phyloP scores from a whole-genome alignment of 352 stramenopile species.

The Globisporangium megalacanthum region DNA sequence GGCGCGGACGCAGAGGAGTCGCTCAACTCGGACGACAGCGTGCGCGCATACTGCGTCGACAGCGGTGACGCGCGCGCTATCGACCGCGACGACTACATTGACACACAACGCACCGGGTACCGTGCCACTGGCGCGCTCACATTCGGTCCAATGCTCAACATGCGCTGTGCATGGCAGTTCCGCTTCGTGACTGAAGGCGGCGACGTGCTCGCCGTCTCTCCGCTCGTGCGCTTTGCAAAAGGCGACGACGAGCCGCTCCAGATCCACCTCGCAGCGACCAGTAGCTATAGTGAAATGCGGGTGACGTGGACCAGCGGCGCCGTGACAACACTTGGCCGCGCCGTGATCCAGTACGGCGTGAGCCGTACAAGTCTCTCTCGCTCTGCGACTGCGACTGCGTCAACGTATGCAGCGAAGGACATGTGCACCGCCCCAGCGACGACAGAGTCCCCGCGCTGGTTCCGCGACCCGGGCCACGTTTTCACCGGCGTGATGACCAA shows the following conservation, averaged over 20 bases:
- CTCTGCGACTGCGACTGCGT: conserved; percentile 1
- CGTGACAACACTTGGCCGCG: conserved; percentile 10
- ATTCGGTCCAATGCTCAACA: conserved; percentile 24
- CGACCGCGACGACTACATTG: conserved; percentile 11
- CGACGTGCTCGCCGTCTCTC: conserved; percentile 26
- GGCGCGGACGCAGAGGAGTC: conserved; percentile 5
- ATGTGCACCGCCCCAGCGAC: conserved; percentile 12
- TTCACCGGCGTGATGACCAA: conserved; percentile 14
- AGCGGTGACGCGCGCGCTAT: neutral
- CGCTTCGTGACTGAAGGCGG: conserved; percentile 21
- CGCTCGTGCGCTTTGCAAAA: conserved; percentile 28
- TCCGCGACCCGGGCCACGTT: conserved; percentile 11
- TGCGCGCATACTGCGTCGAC: conserved; percentile 16
- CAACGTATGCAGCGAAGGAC: conserved; percentile 15
- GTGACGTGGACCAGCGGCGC: conserved; percentile 50
- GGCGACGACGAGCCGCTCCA: conserved; percentile 33
- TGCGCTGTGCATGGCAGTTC: conserved; percentile 26
- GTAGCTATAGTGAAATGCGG: conserved; percentile 28
- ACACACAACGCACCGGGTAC: conserved; percentile 4
- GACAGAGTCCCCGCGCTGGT: conserved; percentile 6
- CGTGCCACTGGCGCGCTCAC: neutral
- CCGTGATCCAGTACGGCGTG: conserved; percentile 33
- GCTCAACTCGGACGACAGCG: conserved; percentile 12
- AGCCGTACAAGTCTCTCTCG: conserved; percentile 13
- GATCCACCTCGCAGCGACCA: conserved; percentile 12